phyloP scores from a whole-genome alignment of 331 rosid genomes.

The Cydonia oblonga region DNA sequence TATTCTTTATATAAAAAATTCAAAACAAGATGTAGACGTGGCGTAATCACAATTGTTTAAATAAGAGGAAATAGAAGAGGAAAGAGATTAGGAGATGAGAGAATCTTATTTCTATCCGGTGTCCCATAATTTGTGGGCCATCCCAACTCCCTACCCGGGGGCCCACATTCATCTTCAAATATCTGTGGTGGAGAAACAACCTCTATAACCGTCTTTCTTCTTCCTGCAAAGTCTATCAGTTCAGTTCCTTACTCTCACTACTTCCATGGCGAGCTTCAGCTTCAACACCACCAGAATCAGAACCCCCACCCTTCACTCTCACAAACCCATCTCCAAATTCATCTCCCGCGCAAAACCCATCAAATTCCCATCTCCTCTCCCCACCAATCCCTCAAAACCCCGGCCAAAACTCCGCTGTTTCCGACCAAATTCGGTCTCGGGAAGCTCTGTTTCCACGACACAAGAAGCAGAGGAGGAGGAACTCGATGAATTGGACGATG shows the following conservation, averaged over 20 bases:
- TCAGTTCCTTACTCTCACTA: not conserved
- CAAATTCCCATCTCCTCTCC: slow-evolving; percentile 19
- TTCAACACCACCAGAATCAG: slow-evolving; percentile 54
- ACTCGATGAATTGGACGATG: slow-evolving; percentile 30
- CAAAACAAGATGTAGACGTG: too few species aligned
- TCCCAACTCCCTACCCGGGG: not conserved
- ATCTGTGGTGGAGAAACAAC: slow-evolving; percentile 42
- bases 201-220: not conserved
- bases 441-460: slow-evolving; percentile 48
- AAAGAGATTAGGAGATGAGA: too few species aligned
- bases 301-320: slow-evolving; percentile 29
- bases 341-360: slow-evolving; percentile 15
- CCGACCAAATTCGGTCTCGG: slow-evolving; percentile 36
- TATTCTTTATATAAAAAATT: too few species aligned
- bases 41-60: too few species aligned
- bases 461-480: slow-evolving; percentile 21
- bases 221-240: slow-evolving; percentile 1
- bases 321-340: slow-evolving; percentile 20
- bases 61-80: too few species aligned
- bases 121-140: not conserved
- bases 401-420: slow-evolving; percentile 20
- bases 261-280: slow-evolving; percentile 70
- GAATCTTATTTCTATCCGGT: too few species aligned
- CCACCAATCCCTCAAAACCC: slow-evolving; percentile 2
- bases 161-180: slow-evolving; percentile 9